Evolutionary conservation across 495 filamentous ascomycete genomes (phyloP).

Genomic region (Penicillium canescens): DNA sequence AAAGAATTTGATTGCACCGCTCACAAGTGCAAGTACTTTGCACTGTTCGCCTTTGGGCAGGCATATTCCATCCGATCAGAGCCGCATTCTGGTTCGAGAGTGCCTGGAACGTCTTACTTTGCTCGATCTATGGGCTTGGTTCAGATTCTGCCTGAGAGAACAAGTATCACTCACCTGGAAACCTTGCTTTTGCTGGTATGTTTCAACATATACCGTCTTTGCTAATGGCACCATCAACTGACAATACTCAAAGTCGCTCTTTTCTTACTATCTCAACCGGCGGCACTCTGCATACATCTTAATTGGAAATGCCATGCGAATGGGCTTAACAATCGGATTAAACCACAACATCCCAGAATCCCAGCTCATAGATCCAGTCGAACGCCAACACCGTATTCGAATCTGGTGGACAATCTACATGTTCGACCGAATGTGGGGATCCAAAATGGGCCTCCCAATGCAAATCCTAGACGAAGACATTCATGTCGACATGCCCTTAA

Average conservation of each 20-base stretch:
- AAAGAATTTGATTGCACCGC: conserved; percentile 33
- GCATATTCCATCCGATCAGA: conserved; percentile 43
- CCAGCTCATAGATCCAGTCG: conserved; percentile 45
- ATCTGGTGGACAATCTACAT: conserved; percentile 53
- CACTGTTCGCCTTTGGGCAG: conserved; percentile 46
- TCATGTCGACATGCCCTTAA: conserved; percentile 45
- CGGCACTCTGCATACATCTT: conserved; percentile 44
- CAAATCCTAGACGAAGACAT: conserved; percentile 50
- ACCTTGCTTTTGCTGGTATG: conserved; percentile 41
- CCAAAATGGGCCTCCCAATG: conserved; percentile 46
- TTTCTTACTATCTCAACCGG: conserved; percentile 47
- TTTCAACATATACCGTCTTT: neutral
- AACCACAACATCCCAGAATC: conserved; percentile 49
- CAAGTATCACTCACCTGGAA: conserved; percentile 44
- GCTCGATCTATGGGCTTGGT: conserved; percentile 42
- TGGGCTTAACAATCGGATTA: conserved; percentile 42
- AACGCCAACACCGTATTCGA: conserved; percentile 45
- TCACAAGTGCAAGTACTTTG: conserved; percentile 47
- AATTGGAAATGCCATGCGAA: conserved; percentile 44
- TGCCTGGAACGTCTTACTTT: conserved; percentile 47
- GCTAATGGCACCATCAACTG: neutral
- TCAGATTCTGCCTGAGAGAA: conserved; percentile 43
- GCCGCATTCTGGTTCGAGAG: conserved; percentile 31
- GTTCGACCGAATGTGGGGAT: conserved; percentile 50
- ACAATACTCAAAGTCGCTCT: conserved; percentile 31